A percentile compares a stretch with the other conserved stretches of the same genome.
Conservation (phyloP, 192 early-diverging fungal genomes). For the Helicostylum pulchrum region DNA sequence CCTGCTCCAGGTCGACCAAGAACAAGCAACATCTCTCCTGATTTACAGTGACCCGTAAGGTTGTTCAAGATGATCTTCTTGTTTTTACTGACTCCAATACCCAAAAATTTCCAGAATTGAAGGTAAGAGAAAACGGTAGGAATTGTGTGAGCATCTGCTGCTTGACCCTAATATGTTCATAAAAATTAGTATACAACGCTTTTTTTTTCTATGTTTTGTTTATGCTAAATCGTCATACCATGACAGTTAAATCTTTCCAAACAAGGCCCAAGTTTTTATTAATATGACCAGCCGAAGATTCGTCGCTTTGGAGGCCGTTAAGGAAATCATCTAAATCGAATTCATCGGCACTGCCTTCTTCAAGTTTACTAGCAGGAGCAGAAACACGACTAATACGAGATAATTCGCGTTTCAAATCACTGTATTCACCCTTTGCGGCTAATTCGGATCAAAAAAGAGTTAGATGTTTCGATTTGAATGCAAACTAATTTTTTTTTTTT, state of each 20-base stretch:
- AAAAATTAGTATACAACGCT: neutral
- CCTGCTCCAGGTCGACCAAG: slow-evolving; percentile 71
- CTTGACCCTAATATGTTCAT: slow-evolving; percentile 20
- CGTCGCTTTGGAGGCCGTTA: slow-evolving; percentile 1
- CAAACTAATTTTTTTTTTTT: neutral
- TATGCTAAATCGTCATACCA: neutral
- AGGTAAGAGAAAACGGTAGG: slow-evolving; percentile 22
- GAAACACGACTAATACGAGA: slow-evolving; percentile 25
- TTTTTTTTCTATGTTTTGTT: no score
- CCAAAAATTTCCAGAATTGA: slow-evolving; percentile 31
- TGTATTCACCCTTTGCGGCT: slow-evolving; percentile 31
- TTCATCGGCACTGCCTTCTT: slow-evolving; percentile 20
- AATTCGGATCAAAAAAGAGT: neutral
- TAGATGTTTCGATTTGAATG: no score
- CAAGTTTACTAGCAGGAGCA: slow-evolving; percentile 16
- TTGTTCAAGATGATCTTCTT: slow-evolving; percentile 51
- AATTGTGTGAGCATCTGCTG: slow-evolving; percentile 35
- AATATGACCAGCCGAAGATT: slow-evolving; percentile 22
- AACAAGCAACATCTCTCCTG: slow-evolving; percentile 71
- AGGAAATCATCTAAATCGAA: slow-evolving; percentile 30
- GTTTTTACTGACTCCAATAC: slow-evolving; percentile 1
- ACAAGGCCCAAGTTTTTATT: slow-evolving; percentile 31
- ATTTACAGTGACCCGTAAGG: slow-evolving; percentile 63
- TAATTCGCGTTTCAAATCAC: slow-evolving; percentile 31
- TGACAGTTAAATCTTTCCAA: slow-evolving; percentile 34